These are phyloP conservation scores for Populus davidiana DNA, from an alignment of 345 rosid species.

Conservation along the genomic window DNA sequence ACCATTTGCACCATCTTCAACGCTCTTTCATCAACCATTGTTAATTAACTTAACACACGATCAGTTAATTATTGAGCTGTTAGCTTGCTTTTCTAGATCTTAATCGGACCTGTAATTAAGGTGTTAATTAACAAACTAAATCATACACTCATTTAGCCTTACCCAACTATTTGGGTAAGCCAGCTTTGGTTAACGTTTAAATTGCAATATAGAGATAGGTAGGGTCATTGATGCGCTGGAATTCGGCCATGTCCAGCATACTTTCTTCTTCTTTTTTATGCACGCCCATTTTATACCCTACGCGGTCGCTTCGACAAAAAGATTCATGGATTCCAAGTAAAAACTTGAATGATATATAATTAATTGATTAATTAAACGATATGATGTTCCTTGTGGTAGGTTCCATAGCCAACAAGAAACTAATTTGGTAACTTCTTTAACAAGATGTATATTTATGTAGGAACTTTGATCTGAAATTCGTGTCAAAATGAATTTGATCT, in stretches of 20 bases:
- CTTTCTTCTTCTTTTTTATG: neutral
- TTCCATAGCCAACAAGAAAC: neutral
- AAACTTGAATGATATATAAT: neutral
- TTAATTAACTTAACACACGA: neutral
- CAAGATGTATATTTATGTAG: neutral
- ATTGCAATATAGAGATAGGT: too few relatives aligned
- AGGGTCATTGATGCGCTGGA: neutral
- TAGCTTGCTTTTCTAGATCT: neutral
- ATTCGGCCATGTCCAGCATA: neutral
- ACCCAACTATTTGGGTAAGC: neutral
- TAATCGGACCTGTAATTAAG: neutral
- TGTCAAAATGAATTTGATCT: neutral
- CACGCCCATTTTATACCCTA: neutral
- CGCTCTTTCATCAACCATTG: neutral
- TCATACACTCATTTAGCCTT: neutral
- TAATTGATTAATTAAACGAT: neutral
- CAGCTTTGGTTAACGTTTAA: neutral
- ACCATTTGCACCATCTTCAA: neutral
- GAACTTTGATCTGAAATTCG: neutral
- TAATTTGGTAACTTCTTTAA: neutral
- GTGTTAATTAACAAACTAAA: neutral
- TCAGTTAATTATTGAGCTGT: neutral
- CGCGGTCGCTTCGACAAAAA: conserved; percentile 5
- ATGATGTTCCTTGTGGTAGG: too few relatives aligned
- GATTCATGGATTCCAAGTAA: neutral